Percentiles rank a stretch among this genome's conserved stretches.
Evolutionary conservation across 768 basidiomycete genomes (phyloP).

Genomic region (Lentinus brumalis): DNA sequence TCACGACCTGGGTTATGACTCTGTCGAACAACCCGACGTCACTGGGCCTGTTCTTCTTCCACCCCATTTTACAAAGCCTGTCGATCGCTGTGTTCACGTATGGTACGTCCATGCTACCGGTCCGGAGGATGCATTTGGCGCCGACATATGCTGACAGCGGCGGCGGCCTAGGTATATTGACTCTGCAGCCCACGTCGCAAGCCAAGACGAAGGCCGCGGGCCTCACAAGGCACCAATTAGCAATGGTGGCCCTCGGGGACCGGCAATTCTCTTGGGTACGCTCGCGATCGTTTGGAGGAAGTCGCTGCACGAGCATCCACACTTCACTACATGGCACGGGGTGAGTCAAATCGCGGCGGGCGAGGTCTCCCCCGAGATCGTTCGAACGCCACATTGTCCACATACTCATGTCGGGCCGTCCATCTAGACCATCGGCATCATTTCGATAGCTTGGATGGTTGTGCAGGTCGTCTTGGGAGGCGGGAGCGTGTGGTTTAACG

Average conservation of each 20-base stretch:
- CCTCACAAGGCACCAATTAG: slow-evolving; percentile 67
- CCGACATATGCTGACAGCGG: not conserved
- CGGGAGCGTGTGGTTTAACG: slow-evolving; percentile 77
- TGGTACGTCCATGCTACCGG: slow-evolving; percentile 43
- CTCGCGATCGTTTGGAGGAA: slow-evolving; percentile 69
- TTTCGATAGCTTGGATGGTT: slow-evolving; percentile 61
- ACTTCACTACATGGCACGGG: slow-evolving; percentile 78
- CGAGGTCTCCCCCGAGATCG: too few species aligned
- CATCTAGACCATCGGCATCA: slow-evolving; percentile 57
- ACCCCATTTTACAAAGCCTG: slow-evolving; percentile 42
- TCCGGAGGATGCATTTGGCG: not conserved
- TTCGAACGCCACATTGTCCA: slow-evolving; percentile 1
- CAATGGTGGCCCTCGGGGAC: slow-evolving; percentile 55
- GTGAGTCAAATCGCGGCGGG: slow-evolving; percentile 40
- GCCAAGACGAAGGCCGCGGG: slow-evolving; percentile 68
- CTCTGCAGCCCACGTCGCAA: slow-evolving; percentile 73
- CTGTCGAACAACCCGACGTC: slow-evolving; percentile 26
- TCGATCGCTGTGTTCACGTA: slow-evolving; percentile 28
- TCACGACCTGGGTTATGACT: slow-evolving; percentile 29
- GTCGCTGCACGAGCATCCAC: slow-evolving; percentile 44
- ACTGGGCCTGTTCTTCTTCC: slow-evolving; percentile 42
- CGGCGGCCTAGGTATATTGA: slow-evolving; percentile 58
- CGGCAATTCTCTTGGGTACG: slow-evolving; percentile 59
- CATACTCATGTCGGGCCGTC: not conserved
- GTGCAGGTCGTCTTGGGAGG: slow-evolving; percentile 65